Conservation (phyloP, 495 filamentous ascomycete species). For the Xylaria acuta region DNA sequence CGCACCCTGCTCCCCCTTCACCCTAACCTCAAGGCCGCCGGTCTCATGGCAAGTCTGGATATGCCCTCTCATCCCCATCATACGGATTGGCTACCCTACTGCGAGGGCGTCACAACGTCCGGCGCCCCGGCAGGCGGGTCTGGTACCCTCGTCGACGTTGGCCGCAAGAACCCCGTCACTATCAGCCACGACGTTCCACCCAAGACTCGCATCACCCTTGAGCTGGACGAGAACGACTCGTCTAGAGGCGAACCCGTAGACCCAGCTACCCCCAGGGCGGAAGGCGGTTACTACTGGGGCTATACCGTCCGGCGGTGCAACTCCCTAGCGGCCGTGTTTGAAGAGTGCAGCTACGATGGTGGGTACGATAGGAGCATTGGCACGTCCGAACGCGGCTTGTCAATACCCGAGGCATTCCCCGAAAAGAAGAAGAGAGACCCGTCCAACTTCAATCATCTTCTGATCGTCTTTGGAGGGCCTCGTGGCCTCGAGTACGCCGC, state of each 20-base stretch:
- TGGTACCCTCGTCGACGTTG: conserved; percentile 65
- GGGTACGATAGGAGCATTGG: conserved; percentile 74
- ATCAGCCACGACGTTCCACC: conserved; percentile 61
- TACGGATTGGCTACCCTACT: conserved; percentile 71
- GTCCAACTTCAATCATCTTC: conserved; percentile 65
- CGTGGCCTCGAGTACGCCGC: conserved; percentile 74
- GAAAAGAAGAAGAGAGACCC: conserved; percentile 40
- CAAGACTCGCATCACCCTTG: conserved; percentile 70
- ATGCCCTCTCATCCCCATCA: conserved; percentile 76
- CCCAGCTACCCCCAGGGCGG: conserved; percentile 65
- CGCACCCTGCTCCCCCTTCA: conserved; percentile 72
- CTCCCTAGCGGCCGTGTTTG: conserved; percentile 69
- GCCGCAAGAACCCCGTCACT: conserved; percentile 58
- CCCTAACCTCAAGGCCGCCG: conserved; percentile 68
- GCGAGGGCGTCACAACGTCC: conserved; percentile 69
- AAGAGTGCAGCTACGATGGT: conserved; percentile 65
- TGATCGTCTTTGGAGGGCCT: conserved; percentile 77
- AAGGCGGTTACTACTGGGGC: conserved; percentile 80
- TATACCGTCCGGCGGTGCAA: conserved; percentile 65
- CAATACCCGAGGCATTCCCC: conserved; percentile 56
- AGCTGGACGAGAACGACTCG: conserved; percentile 56
- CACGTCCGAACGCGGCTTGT: conserved; percentile 72
- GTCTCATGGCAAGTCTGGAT: conserved; percentile 71
- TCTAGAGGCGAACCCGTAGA: conserved; percentile 60
- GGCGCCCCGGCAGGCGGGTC: conserved; percentile 43